These are phyloP conservation scores for Corynespora cassiicola DNA, from an alignment of 2,329 filamentous ascomycete genomes.

Conservation along the genomic window DNA sequence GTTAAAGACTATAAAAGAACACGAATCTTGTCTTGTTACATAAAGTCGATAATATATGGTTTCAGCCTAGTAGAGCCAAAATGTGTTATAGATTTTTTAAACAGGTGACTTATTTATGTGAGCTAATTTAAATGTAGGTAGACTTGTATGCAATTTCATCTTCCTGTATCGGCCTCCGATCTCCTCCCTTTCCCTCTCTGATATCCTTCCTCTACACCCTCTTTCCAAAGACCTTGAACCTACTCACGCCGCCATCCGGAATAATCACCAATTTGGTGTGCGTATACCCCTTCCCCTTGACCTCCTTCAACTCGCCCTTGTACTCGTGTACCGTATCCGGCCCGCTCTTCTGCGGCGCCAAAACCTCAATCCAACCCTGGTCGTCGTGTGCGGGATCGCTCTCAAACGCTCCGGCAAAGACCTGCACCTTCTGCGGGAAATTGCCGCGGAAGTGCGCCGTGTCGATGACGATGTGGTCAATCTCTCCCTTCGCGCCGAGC, in stretches of 20 bases:
- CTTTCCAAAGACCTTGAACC: constrained; percentile 77
- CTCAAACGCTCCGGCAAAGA: constrained; percentile 66
- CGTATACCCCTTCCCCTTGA: constrained; percentile 69
- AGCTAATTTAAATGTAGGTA: no score
- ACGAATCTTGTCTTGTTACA: no score
- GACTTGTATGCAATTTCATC: no score
- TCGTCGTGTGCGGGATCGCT: constrained; percentile 64
- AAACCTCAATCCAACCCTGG: constrained; percentile 69
- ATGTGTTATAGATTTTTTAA: no score
- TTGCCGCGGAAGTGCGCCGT: constrained; percentile 86
- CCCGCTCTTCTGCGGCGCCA: constrained; percentile 71
- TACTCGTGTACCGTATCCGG: constrained; percentile 78
- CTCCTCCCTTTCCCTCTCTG: no score
- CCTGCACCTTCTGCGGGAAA: constrained; percentile 77
- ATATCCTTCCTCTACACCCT: constrained; percentile 19
- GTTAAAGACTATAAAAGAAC: no score
- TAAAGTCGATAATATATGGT: no score
- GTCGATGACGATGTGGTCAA: constrained; percentile 75
- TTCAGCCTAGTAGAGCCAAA: no score
- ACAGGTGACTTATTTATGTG: no score
- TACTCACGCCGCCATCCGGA: constrained; percentile 91
- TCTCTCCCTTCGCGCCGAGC: constrained; percentile 69
- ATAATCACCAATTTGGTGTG: constrained; percentile 93
- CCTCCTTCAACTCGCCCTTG: constrained; percentile 49
- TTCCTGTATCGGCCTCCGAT: no score